A percentile compares a stretch with the other conserved stretches of the same genome.
Conservation (phyloP, 2,329 filamentous ascomycete genomes). For the Phaeophleospora eucalypticola region DNA sequence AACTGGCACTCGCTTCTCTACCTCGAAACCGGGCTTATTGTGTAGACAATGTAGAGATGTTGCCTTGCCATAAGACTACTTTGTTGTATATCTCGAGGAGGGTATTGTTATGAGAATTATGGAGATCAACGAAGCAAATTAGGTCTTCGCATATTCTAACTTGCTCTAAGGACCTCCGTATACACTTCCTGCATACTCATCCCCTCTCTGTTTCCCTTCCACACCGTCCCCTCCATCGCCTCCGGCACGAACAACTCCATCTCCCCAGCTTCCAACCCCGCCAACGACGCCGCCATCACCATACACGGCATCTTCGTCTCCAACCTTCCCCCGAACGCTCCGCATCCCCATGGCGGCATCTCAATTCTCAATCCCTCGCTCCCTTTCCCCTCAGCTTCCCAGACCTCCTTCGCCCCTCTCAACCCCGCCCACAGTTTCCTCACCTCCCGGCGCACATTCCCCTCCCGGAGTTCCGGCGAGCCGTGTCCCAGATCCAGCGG, state of each 20-base stretch:
- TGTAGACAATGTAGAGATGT: too few species aligned
- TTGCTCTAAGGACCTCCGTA: too few species aligned
- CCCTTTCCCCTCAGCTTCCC: background rate
- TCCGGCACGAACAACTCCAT: constrained; percentile 10
- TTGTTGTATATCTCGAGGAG: too few species aligned
- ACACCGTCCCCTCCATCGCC: constrained; percentile 1
- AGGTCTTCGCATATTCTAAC: too few species aligned
- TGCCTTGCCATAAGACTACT: too few species aligned
- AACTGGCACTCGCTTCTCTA: too few species aligned
- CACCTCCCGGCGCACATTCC: constrained; percentile 7
- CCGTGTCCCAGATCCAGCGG: background rate
- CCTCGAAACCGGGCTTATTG: too few species aligned
- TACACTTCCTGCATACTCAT: too few species aligned
- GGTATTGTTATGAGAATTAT: too few species aligned
- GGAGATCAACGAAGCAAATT: too few species aligned
- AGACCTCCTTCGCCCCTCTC: constrained; percentile 1
- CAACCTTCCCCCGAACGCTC: constrained; percentile 8
- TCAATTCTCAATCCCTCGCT: constrained; percentile 4
- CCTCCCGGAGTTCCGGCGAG: background rate
- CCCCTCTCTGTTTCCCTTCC: too few species aligned
- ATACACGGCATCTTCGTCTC: constrained; percentile 11
- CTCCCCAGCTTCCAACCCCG: constrained; percentile 2
- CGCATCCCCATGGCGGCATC: constrained; percentile 14
- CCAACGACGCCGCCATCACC: constrained; percentile 14
- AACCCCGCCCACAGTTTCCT: constrained; percentile 9